These are phyloP conservation scores for Sphagnum magellanicum DNA, from an alignment of 228 moss, liverwort and hornwort species.

Conservation along the genomic window DNA sequence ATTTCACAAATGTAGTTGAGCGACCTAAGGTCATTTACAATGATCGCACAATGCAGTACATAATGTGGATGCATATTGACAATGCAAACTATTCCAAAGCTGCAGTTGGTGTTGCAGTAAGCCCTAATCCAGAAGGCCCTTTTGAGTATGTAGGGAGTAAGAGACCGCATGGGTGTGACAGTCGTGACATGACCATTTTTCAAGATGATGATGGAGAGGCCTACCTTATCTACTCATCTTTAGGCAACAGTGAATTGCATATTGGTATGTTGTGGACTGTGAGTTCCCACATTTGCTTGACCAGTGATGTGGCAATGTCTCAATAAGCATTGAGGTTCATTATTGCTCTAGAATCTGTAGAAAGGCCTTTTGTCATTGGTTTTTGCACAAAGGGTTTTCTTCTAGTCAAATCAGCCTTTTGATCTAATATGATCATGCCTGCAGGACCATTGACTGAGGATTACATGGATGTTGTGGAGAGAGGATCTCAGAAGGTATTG, in stretches of 20 bases:
- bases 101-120: conserved; percentile 80
- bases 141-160: conserved; percentile 80
- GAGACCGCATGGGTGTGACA: conserved; percentile 90
- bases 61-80: conserved; percentile 99
- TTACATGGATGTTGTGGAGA: conserved; percentile 70
- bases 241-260: conserved; percentile 80
- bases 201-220: conserved; percentile 85
- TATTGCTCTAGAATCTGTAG: no score
- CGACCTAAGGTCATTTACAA: conserved; percentile 96
- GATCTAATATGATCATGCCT: no score
- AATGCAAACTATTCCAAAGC: conserved; percentile 93
- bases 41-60: conserved; percentile 60
- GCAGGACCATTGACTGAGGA: conserved; percentile 70
- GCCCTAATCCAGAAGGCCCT: conserved; percentile 76
- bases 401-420: no score
- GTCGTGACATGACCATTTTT: conserved; percentile 94
- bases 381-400: no score
- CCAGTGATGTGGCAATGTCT: no score
- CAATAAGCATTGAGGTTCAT: no score
- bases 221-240: conserved; percentile 86
- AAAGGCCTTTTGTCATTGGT: no score
- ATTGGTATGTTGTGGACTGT: conserved; percentile 35
- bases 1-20: conserved; percentile 79
- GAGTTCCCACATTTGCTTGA: no score
- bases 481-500: conserved; percentile 68